phyloP scores from a whole-genome alignment of 192 early-diverging fungal species.

The Coemansia sp. region DNA sequence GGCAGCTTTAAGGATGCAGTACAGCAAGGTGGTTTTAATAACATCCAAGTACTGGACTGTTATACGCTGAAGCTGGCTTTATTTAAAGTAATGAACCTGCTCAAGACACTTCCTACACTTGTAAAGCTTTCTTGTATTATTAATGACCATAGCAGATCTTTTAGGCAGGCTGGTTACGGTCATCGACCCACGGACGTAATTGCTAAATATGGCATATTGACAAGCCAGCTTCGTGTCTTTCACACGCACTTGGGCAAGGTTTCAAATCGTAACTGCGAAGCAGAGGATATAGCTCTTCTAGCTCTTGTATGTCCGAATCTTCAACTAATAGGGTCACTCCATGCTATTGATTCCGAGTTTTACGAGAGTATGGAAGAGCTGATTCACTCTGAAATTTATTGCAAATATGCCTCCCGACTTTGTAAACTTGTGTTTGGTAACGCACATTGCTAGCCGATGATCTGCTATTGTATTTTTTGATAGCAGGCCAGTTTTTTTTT shows the following conservation, averaged over 20 bases:
- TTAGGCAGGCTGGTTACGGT: not conserved
- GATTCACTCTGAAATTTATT: not conserved
- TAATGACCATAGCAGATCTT: not conserved
- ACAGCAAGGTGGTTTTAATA: not conserved
- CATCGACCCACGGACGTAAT: not conserved
- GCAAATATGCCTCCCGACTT: not conserved
- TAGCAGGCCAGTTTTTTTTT: too few species aligned
- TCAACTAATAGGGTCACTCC: not conserved
- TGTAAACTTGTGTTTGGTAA: not conserved
- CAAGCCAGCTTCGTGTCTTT: not conserved
- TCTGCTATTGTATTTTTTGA: too few species aligned
- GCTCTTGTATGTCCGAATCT: not conserved
- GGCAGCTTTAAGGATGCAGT: not conserved
- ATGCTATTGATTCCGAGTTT: not conserved
- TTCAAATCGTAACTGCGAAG: not conserved
- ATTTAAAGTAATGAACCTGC: not conserved
- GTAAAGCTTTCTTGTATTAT: not conserved
- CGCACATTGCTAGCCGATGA: not conserved
- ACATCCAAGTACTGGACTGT: not conserved
- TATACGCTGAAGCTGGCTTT: not conserved
- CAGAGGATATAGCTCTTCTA: not conserved
- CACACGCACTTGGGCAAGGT: not conserved
- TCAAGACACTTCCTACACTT: not conserved
- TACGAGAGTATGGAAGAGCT: not conserved
- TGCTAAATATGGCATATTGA: not conserved